Base-by-base conservation (phyloP, 2,329 filamentous ascomycete genomes). In the Xylariaceae sp. region DNA sequence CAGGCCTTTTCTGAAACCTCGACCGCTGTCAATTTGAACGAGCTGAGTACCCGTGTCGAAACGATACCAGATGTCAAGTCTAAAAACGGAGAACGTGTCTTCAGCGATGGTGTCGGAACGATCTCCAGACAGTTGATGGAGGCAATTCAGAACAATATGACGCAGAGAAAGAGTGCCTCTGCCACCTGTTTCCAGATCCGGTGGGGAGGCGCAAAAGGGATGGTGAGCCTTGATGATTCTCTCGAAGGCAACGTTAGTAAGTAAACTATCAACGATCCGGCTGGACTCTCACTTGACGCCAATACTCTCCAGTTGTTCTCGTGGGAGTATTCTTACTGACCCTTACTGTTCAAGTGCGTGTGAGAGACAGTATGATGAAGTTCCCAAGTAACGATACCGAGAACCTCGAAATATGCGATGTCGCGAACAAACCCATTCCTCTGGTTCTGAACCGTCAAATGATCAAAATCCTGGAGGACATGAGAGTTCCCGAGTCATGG, bases 391-490 rank as follows among this genome's bases (percentile, higher is more conserved):
- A 75, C 0, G 78, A 82, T 45, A 74, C 70, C 1, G 71, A 70
- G 3, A 80, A 87, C 54, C 76, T 93, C 1, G 89, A 88, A 61
- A 89, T 92, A 50, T 92, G 88, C 67, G 88, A 88, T 51, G 80
- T 84, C 48, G 86, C 85, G 0, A 84, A 83, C 44, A 84, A 80
- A 54, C 86, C 89, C 0, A 79, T 93, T 5, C 82, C 82, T 0
- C 78, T 92, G 65, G 83, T 86, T 15, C 79, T 95, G 1, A 95
- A 95, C 67, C 85, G 88, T 0, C 89, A 90, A 64, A 78, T 92
- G 62, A 91, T 95, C 74, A 95, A 95, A 70, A 91, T 95, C 4
- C 72, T 96, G 0, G 91, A 96, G 68, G 91, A 95, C 23, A 60
- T 64, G 60, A 45, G 7, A 0, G 84, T 88, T 0, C 70, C 77